These are phyloP conservation scores for Pseudonitzschia delicatissima DNA, from an alignment of 108 stramenopile species.

Conservation along the genomic window DNA sequence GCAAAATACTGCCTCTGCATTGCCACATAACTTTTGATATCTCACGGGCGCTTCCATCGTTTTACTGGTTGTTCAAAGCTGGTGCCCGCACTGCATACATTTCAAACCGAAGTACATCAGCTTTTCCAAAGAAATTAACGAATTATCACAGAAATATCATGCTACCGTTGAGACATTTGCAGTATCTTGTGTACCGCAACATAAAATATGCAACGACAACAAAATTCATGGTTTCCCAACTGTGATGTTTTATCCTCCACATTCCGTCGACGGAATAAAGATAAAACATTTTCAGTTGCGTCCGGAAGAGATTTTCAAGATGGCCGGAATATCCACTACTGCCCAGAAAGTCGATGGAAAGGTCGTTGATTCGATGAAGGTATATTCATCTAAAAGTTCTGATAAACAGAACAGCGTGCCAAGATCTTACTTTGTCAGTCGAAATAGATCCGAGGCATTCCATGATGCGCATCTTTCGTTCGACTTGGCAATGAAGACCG, in stretches of 20 bases:
- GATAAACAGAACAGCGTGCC: background rate
- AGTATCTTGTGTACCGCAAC: slow-evolving; percentile 62
- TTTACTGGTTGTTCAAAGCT: slow-evolving; percentile 6
- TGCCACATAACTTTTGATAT: background rate
- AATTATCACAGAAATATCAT: slow-evolving; percentile 5
- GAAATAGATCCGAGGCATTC: slow-evolving; percentile 36
- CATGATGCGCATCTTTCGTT: slow-evolving; percentile 72
- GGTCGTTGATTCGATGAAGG: background rate
- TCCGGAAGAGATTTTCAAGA: slow-evolving; percentile 18
- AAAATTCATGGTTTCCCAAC: slow-evolving; percentile 56
- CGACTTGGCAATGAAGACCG: slow-evolving; percentile 54
- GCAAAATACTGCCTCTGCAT: background rate
- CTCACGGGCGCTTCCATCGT: background rate
- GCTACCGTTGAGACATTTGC: slow-evolving; percentile 48
- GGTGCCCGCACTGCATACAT: slow-evolving; percentile 60
- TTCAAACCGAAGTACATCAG: slow-evolving; percentile 65
- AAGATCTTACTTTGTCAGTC: slow-evolving; percentile 41
- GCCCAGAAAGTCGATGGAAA: slow-evolving; percentile 20
- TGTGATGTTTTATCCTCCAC: slow-evolving; percentile 39
- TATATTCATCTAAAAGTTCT: background rate
- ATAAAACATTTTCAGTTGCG: slow-evolving; percentile 15
- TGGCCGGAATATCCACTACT: slow-evolving; percentile 1
- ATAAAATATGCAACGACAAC: slow-evolving; percentile 49
- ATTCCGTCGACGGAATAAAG: slow-evolving; percentile 24
- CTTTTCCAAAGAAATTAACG: slow-evolving; percentile 37